phyloP scores from a whole-genome alignment of 768 basidiomycete species.

The Hirschioporus abietinus region DNA sequence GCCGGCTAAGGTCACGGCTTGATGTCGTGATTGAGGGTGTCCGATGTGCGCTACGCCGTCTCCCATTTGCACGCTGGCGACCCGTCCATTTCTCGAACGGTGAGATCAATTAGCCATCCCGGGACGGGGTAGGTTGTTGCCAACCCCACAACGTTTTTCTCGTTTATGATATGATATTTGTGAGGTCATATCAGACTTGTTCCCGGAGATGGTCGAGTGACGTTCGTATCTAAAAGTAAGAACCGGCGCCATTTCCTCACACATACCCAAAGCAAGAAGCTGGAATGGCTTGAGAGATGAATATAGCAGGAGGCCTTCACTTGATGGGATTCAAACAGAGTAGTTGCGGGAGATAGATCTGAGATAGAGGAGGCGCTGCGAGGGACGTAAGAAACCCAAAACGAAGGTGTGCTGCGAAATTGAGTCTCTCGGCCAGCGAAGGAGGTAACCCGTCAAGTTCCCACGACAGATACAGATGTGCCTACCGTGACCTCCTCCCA shows the following conservation, averaged over 20 bases:
- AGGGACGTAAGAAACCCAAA: background rate
- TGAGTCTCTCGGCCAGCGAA: background rate
- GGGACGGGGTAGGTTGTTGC: background rate
- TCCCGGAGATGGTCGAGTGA: background rate
- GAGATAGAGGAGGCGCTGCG: background rate
- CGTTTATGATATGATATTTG: conserved; percentile 3
- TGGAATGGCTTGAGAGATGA: background rate
- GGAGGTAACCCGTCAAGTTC: background rate
- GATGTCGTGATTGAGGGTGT: background rate
- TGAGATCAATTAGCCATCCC: background rate
- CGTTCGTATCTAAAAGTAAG: background rate
- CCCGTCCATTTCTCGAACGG: background rate
- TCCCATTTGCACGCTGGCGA: background rate
- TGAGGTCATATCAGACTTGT: background rate
- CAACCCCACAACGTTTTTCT: conserved; percentile 1
- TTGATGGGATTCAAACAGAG: background rate
- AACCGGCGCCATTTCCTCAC: background rate
- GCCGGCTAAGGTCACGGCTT: background rate
- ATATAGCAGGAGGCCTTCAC: background rate
- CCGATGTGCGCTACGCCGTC: background rate
- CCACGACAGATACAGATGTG: conserved; percentile 1
- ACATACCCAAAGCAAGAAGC: background rate
- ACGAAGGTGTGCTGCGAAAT: background rate
- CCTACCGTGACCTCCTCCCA: background rate
- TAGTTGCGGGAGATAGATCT: background rate